Conservation (phyloP, 179 eudicot species). For the Beta macrorhiza region DNA sequence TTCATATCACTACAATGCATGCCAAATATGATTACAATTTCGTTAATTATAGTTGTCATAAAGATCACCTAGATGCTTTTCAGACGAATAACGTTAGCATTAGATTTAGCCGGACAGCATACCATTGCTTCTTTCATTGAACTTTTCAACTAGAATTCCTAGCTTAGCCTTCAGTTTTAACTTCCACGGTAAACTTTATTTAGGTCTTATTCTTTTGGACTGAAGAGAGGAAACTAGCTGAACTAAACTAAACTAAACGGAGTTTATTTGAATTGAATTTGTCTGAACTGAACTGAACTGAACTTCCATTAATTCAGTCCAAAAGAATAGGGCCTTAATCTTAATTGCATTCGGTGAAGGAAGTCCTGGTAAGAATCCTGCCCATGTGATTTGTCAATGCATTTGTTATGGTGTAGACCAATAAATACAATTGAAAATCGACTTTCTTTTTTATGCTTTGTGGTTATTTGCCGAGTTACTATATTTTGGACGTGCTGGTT, state of each 20-base stretch:
- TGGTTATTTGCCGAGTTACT: background rate
- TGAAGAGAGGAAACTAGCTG: too few relatives aligned
- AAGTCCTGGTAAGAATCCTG: background rate
- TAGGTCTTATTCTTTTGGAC: too few relatives aligned
- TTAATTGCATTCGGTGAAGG: background rate
- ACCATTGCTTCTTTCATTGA: background rate
- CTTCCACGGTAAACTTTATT: background rate
- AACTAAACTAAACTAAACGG: too few relatives aligned
- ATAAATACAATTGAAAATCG: background rate
- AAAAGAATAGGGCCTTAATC: background rate
- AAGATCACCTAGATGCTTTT: background rate
- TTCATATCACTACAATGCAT: background rate
- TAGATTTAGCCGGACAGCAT: background rate
- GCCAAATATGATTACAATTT: background rate
- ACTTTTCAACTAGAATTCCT: background rate
- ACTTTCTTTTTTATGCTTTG: background rate
- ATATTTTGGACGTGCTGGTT: background rate
- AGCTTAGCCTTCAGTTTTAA: background rate
- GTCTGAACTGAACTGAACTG: too few relatives aligned
- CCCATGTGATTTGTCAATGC: background rate
- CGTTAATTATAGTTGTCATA: background rate
- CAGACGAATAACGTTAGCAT: background rate
- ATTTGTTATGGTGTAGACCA: background rate
- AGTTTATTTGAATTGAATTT: too few relatives aligned
- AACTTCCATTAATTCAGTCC: too few relatives aligned